Conservation (phyloP, 2,329 filamentous ascomycete species). For the Fusarium buxicola region DNA sequence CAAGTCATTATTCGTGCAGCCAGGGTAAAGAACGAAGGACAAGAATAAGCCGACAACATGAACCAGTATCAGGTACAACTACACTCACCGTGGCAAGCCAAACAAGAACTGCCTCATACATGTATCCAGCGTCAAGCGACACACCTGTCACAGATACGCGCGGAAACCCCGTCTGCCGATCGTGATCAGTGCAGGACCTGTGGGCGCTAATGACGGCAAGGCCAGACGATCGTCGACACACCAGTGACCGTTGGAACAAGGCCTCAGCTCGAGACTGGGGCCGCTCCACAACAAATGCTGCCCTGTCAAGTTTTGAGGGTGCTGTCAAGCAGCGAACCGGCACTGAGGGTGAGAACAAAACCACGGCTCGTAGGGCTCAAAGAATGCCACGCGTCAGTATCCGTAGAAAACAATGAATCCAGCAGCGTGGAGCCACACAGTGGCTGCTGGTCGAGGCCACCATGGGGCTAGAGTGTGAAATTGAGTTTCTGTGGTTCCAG, state of each 20-base stretch:
- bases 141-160: constrained; percentile 8
- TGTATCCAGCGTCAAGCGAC: constrained; percentile 6
- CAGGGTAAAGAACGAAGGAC: background rate
- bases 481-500: constrained; percentile 28
- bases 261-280: constrained; percentile 18
- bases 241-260: constrained; percentile 31
- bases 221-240: constrained; percentile 26
- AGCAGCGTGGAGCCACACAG: background rate
- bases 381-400: constrained; percentile 27
- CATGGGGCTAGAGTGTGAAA: background rate
- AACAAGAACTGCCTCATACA: constrained; percentile 4
- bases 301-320: constrained; percentile 24
- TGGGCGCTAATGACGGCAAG: constrained; percentile 13
- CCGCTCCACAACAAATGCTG: constrained; percentile 28
- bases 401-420: background rate
- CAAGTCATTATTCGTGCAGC: background rate
- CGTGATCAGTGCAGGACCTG: constrained; percentile 4
- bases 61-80: background rate
- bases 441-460: background rate
- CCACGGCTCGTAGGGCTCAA: constrained; percentile 16
- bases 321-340: constrained; percentile 7
- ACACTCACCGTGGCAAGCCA: background rate
- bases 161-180: constrained; percentile 4
- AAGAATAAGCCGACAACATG: background rate
- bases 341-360: background rate